Percentiles rank a stretch among this genome's conserved stretches.
These are phyloP conservation scores for Bimuria novae-zelandiae DNA, from an alignment of 2,329 filamentous ascomycete species.

Conservation along the genomic window DNA sequence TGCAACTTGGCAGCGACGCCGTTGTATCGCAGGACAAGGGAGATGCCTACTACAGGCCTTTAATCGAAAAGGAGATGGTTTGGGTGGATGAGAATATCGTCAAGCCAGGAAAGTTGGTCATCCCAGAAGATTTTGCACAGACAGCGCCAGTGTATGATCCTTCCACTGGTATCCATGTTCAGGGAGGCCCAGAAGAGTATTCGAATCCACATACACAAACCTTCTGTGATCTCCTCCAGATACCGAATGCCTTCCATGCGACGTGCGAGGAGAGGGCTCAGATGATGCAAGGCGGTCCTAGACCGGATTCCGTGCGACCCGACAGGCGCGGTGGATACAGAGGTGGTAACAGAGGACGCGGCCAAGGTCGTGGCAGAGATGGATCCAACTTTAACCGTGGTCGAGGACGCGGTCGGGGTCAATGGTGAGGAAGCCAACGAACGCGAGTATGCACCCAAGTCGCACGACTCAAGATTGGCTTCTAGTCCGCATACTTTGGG, in stretches of 20 bases:
- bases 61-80: constrained; percentile 70
- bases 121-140: constrained; percentile 77
- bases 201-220: constrained; percentile 82
- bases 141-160: constrained; percentile 75
- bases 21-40: constrained; percentile 65
- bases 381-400: constrained; percentile 21
- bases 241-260: constrained; percentile 76
- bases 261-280: constrained; percentile 66
- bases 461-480: not conserved
- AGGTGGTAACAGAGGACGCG: constrained; percentile 33
- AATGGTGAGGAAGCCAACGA: constrained; percentile 24
- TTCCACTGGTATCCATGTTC: constrained; percentile 60
- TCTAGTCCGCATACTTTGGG: not conserved
- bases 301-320: constrained; percentile 30
- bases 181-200: constrained; percentile 75
- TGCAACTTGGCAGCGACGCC: constrained; percentile 61
- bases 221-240: constrained; percentile 78
- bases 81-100: constrained; percentile 85
- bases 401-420: constrained; percentile 27
- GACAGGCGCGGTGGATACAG: constrained; percentile 32
- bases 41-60: constrained; percentile 67
- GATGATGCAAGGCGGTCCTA: constrained; percentile 37
- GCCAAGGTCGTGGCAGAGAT: constrained; percentile 9
- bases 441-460: not conserved
- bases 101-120: constrained; percentile 60